These are phyloP conservation scores for Fusarium temperatum DNA, from an alignment of 2,329 filamentous ascomycete species.

Conservation along the genomic window DNA sequence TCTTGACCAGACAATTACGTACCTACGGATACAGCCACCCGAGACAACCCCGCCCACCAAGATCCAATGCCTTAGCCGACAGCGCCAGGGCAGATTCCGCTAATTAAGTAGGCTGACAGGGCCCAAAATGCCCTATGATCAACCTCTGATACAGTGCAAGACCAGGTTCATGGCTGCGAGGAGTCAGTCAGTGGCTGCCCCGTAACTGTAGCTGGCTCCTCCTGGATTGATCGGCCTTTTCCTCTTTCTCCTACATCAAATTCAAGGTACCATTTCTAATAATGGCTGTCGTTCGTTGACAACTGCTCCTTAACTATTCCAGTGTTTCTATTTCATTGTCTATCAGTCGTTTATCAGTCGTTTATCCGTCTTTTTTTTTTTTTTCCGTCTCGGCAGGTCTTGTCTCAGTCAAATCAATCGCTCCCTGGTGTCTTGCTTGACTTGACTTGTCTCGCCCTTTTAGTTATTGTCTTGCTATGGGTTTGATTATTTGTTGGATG, in stretches of 20 bases:
- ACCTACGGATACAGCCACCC: not conserved
- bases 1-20: not conserved
- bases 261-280: conserved; percentile 8
- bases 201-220: not conserved
- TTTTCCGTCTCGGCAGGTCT: conserved; percentile 11
- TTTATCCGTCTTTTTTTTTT: not conserved
- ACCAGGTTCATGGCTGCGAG: not conserved
- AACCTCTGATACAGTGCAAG: not conserved
- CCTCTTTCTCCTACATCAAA: conserved; percentile 20
- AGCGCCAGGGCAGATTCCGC: not conserved
- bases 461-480: conserved; percentile 16
- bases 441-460: conserved; percentile 8
- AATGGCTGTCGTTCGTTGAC: conserved; percentile 25
- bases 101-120: conserved; percentile 1
- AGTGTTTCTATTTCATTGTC: not conserved
- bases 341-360: conserved; percentile 5
- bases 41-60: not conserved
- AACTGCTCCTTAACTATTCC: not conserved
- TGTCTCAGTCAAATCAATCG: conserved; percentile 19
- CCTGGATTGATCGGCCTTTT: not conserved
- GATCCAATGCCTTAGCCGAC: not conserved
- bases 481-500: conserved; percentile 32
- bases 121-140: conserved; percentile 9
- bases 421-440: conserved; percentile 14
- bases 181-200: not conserved